Percentiles rank a stretch among this genome's conserved stretches.
Evolutionary conservation across 1,139 yeast species (phyloP).

Genomic region (Lodderomyces orthopsilosis): DNA sequence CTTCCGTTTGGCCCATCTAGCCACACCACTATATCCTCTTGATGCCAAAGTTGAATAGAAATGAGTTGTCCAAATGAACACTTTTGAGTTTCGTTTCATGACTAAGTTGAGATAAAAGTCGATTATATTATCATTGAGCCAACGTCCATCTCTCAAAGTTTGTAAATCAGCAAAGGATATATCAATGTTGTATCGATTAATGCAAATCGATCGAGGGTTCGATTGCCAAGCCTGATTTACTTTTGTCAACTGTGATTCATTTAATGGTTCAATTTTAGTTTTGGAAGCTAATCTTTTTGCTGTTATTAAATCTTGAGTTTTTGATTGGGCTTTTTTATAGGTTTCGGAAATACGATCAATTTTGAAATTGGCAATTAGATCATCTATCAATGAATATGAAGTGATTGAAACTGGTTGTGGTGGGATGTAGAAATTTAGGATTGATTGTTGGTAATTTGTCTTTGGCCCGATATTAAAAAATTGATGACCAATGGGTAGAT

Average conservation of each 20-base stretch:
- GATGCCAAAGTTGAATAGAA: slow-evolving; percentile 70
- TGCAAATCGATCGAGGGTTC: slow-evolving; percentile 18
- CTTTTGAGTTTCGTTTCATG: slow-evolving; percentile 34
- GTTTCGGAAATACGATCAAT: slow-evolving; percentile 17
- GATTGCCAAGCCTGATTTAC: slow-evolving; percentile 26
- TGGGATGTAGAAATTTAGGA: slow-evolving; percentile 19
- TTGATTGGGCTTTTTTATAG: slow-evolving; percentile 15
- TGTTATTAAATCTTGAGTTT: slow-evolving; percentile 16
- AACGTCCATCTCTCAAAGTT: slow-evolving; percentile 66
- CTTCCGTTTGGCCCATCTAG: slow-evolving; percentile 86
- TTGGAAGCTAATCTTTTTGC: slow-evolving; percentile 15
- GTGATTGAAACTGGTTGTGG: slow-evolving; percentile 16
- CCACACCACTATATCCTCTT: slow-evolving; percentile 79
- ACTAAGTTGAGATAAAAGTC: slow-evolving; percentile 75
- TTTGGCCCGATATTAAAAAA: neutral
- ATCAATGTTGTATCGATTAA: slow-evolving; percentile 48
- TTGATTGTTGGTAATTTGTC: slow-evolving; percentile 16
- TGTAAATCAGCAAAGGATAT: slow-evolving; percentile 63
- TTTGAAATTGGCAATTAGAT: slow-evolving; percentile 17
- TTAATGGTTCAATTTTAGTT: slow-evolving; percentile 16
- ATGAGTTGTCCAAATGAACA: slow-evolving; percentile 83
- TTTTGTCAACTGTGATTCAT: slow-evolving; percentile 17
- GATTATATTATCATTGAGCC: slow-evolving; percentile 91
- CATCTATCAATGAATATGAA: slow-evolving; percentile 18
- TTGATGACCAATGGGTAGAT: neutral